Evolutionary conservation across 1,284 basidiomycete species (phyloP).

Genomic region (Coniophora puteana): DNA sequence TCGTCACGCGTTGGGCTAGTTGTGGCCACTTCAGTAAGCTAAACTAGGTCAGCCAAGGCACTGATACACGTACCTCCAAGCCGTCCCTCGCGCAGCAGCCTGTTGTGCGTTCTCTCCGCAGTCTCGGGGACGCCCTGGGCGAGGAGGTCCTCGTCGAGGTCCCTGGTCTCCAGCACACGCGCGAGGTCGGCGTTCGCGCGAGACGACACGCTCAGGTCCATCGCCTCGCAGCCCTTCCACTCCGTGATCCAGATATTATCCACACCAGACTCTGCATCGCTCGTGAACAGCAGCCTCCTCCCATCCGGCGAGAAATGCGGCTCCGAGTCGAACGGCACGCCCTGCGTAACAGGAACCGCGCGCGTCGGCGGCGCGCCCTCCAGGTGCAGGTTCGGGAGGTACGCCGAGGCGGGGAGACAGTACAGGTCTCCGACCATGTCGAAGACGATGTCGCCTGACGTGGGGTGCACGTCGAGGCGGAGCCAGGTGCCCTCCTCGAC

Average conservation of each 20-base stretch:
- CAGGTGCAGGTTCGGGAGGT: slow-evolving; percentile 23
- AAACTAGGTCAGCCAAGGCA: slow-evolving; percentile 1
- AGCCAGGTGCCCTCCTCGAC: slow-evolving; percentile 73
- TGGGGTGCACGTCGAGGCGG: slow-evolving; percentile 65
- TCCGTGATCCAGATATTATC: slow-evolving; percentile 70
- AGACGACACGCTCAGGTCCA: slow-evolving; percentile 43
- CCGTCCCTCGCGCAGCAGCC: slow-evolving; percentile 60
- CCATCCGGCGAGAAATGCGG: slow-evolving; percentile 70
- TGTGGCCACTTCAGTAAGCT: slow-evolving; percentile 2
- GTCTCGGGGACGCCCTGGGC: slow-evolving; percentile 48
- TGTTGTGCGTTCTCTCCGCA: slow-evolving; percentile 37
- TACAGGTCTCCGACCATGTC: slow-evolving; percentile 74
- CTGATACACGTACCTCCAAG: slow-evolving; percentile 37
- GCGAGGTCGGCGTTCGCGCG: slow-evolving; percentile 24
- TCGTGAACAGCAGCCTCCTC: slow-evolving; percentile 56
- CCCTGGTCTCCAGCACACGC: slow-evolving; percentile 33
- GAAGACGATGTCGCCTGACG: slow-evolving; percentile 66
- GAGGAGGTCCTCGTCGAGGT: slow-evolving; percentile 46
- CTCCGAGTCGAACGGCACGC: slow-evolving; percentile 66
- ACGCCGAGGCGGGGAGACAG: slow-evolving; percentile 50
- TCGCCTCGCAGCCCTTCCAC: slow-evolving; percentile 59
- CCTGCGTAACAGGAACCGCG: slow-evolving; percentile 33
- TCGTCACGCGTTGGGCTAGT: slow-evolving; percentile 62
- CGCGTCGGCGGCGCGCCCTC: slow-evolving; percentile 12
- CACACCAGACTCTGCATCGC: slow-evolving; percentile 66